A percentile compares a stretch with the other conserved stretches of the same genome.
phyloP scores from a whole-genome alignment of 108 stramenopile species.

The Mayamaea pseudoterrestris region DNA sequence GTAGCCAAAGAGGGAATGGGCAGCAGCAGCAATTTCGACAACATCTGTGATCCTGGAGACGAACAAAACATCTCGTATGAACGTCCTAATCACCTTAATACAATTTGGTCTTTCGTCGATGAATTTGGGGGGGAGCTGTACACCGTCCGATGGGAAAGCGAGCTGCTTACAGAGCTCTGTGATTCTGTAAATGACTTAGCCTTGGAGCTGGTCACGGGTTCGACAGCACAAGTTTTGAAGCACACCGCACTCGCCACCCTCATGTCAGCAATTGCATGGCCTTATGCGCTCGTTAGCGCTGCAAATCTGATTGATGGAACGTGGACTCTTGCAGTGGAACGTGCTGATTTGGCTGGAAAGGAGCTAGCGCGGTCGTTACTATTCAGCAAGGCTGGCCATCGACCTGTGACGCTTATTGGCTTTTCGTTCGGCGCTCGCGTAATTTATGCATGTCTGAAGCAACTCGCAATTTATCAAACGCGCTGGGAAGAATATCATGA shows the following conservation, averaged over 20 bases:
- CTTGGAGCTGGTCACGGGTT: constrained; percentile 53
- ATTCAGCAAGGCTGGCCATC: constrained; percentile 65
- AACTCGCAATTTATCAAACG: constrained; percentile 73
- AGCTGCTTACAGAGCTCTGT: constrained; percentile 56
- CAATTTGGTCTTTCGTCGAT: constrained; percentile 68
- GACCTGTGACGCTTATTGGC: constrained; percentile 89
- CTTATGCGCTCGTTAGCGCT: constrained; percentile 57
- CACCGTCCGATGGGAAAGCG: constrained; percentile 72
- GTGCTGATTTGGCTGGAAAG: constrained; percentile 81
- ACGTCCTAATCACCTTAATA: constrained; percentile 48
- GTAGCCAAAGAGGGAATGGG: too few relatives aligned
- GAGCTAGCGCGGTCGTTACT: constrained; percentile 83
- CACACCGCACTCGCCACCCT: constrained; percentile 68
- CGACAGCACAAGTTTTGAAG: constrained; percentile 60
- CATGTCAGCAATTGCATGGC: constrained; percentile 65
- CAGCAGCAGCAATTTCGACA: neutral
- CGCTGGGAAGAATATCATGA: constrained; percentile 60
- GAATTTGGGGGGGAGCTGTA: constrained; percentile 74
- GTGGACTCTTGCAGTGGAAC: constrained; percentile 82
- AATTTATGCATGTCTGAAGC: constrained; percentile 87
- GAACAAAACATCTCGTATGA: constrained; percentile 15
- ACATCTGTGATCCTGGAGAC: constrained; percentile 8
- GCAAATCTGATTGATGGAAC: constrained; percentile 83
- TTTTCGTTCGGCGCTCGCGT: constrained; percentile 92
- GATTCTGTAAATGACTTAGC: constrained; percentile 67